Evolutionary conservation across 768 basidiomycete species (phyloP), one percentile per base, ranked within the genome.

Genomic region (Amanita pallidorosea): DNA sequence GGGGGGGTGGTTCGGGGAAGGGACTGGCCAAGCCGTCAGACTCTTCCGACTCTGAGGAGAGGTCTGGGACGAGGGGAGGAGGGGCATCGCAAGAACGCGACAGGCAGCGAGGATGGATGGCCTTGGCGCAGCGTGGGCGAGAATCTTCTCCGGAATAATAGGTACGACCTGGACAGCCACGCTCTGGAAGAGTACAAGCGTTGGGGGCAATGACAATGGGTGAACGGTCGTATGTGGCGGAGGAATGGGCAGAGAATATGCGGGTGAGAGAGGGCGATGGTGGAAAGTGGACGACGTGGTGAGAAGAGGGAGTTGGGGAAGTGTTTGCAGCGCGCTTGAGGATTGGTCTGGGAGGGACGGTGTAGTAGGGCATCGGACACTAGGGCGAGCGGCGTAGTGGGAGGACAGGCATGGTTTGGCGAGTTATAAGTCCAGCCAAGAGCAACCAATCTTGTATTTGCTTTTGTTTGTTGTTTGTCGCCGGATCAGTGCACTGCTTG

Each of bases 201-300:
- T 89, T 87, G 29, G 83, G 82, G 20, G 76, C 60, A 56, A 88
- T 83, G 60, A 80, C 69, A 61, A 91, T 85, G 53, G 88, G 87
- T 3, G 84, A 78, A 52, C 88, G 83, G 70, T 91, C 88, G 67
- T 91, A 91, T 7, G 75, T 67, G 4, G 79, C 61, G 25, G 83
- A 65, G 56, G 77, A 80, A 65, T 85, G 70, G 49, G 70, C 75
- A 47, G 70, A 56, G 55, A 71, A 76, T 20, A 71, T 74, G 49
- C 70, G 65, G 9, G 76, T 75, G 57, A 79, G 70, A 15, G 71
- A 63, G 23, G 77, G 71, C 34, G 76, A 75, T 17, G 77, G 75
- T 23, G 77, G 74, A 57, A 80, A 76, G 64, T 75, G 74, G 51
- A 76, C 75, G 3, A 58, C 69, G 53, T 67, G 57, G 45, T 45